A percentile compares a stretch with the other conserved stretches of the same genome.
Conservation (phyloP, 805 yeast species). For the Yarrowia deformans region DNA sequence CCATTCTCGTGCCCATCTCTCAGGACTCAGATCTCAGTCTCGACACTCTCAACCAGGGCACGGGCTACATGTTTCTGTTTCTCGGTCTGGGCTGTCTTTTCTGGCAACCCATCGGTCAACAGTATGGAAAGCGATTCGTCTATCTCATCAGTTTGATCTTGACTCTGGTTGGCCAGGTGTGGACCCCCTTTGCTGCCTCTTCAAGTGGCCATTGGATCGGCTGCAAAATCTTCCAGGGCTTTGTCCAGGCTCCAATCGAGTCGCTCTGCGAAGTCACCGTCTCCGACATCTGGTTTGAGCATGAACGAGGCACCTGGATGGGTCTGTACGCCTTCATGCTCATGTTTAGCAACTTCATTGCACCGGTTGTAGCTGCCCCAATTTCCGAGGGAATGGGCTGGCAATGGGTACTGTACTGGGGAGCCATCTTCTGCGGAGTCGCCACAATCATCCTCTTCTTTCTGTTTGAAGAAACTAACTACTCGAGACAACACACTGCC, state of each 20-base stretch:
- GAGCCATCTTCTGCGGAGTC: constrained; percentile 36
- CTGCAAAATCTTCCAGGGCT: constrained; percentile 54
- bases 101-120: constrained; percentile 60
- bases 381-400: constrained; percentile 29
- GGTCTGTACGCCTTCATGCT: constrained; percentile 78
- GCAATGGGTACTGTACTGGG: constrained; percentile 40
- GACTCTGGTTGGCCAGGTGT: constrained; percentile 53
- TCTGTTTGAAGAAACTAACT: constrained; percentile 40
- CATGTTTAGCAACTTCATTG: constrained; percentile 20
- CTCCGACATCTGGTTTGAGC: constrained; percentile 77
- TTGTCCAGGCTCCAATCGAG: constrained; percentile 82
- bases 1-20: constrained; percentile 54
- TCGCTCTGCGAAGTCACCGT: constrained; percentile 70
- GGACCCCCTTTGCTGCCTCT: constrained; percentile 54
- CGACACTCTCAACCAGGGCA: constrained; percentile 56
- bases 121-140: constrained; percentile 58
- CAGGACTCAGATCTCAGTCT: constrained; percentile 52
- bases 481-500: neutral
- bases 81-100: constrained; percentile 60
- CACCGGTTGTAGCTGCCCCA: constrained; percentile 15
- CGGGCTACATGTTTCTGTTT: constrained; percentile 60
- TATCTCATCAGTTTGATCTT: constrained; percentile 53
- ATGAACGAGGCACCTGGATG: constrained; percentile 74
- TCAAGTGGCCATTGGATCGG: constrained; percentile 53
- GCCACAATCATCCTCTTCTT: constrained; percentile 8